Percentiles rank a stretch among this genome's conserved stretches.
Conservation (phyloP, 2,329 filamentous ascomycete genomes). For the Leptographium galeiforme region DNA sequence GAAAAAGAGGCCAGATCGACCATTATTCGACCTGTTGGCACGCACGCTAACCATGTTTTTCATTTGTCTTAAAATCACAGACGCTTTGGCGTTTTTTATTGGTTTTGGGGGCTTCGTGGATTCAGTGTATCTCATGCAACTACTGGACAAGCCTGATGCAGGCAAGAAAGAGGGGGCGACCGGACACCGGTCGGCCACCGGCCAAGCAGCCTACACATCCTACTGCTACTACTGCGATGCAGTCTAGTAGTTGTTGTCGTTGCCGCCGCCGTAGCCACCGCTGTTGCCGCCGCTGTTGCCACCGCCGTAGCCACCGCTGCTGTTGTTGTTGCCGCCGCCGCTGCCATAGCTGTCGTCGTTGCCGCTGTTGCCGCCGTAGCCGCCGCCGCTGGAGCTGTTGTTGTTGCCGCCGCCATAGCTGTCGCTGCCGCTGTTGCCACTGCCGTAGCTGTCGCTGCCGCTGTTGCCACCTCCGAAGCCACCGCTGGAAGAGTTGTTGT, state of each 20-base stretch:
- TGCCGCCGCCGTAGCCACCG: not conserved
- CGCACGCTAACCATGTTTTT: too few relatives aligned
- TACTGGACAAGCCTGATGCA: not conserved
- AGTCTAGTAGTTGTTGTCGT: constrained; percentile 1
- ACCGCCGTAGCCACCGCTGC: not conserved
- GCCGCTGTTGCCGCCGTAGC: not conserved
- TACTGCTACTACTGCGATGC: not conserved
- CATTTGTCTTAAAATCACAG: too few relatives aligned
- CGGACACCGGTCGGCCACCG: too few relatives aligned
- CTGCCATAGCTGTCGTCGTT: not conserved
- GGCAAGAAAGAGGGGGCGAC: too few relatives aligned
- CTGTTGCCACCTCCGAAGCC: not conserved
- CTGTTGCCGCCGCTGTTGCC: not conserved
- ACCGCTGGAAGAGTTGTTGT: not conserved
- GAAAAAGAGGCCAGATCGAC: too few relatives aligned
- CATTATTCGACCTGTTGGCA: too few relatives aligned
- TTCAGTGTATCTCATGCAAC: too few relatives aligned
- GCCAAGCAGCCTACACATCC: not conserved
- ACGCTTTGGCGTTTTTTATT: too few relatives aligned
- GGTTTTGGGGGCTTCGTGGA: too few relatives aligned
- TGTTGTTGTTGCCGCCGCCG: not conserved
- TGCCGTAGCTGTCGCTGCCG: not conserved
- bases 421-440: not conserved
- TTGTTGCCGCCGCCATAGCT: not conserved
- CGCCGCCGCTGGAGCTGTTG: not conserved